Evolutionary conservation across 345 rosid species (phyloP).

Genomic region (Rhizophora apiculata): DNA sequence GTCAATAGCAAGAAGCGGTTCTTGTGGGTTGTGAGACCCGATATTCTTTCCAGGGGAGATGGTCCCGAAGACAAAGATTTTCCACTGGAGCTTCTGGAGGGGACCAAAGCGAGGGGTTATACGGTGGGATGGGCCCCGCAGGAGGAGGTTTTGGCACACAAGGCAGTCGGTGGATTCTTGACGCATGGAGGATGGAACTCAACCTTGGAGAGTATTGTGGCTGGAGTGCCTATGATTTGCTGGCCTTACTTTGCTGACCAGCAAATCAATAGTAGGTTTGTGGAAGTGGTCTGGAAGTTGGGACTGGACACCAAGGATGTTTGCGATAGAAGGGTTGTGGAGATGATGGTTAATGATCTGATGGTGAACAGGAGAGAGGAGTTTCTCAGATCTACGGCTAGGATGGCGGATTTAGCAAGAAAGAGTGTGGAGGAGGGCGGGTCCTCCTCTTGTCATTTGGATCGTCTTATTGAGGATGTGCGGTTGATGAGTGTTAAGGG

Average conservation of each 20-base stretch:
- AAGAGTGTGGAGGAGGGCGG: slow-evolving; percentile 31
- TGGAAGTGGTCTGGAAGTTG: slow-evolving; percentile 51
- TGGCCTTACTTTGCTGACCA: slow-evolving; percentile 68
- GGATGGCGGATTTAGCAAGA: slow-evolving; percentile 31
- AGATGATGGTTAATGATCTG: slow-evolving; percentile 48
- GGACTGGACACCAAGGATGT: slow-evolving; percentile 76
- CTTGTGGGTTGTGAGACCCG: slow-evolving; percentile 45
- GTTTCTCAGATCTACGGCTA: slow-evolving; percentile 21
- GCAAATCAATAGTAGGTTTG: slow-evolving; percentile 50
- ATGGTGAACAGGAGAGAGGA: slow-evolving; percentile 54
- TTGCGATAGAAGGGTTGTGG: slow-evolving; percentile 44
- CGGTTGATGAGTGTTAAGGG: slow-evolving; percentile 13
- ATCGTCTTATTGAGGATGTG: slow-evolving; percentile 39
- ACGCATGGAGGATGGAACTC: slow-evolving; percentile 87
- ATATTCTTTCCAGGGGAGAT: slow-evolving; percentile 4
- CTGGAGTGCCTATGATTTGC: slow-evolving; percentile 70
- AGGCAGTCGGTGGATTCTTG: slow-evolving; percentile 53
- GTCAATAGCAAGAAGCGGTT: slow-evolving; percentile 35
- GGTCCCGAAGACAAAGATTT: not conserved
- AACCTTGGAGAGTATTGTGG: slow-evolving; percentile 55
- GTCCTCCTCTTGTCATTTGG: slow-evolving; percentile 35
- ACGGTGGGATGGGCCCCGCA: slow-evolving; percentile 43
- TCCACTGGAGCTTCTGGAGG: slow-evolving; percentile 27
- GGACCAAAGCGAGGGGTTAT: slow-evolving; percentile 8
- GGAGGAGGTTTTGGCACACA: slow-evolving; percentile 46